Conservation (phyloP, 73 alveolate genomes). For the Urostyla sp. region DNA sequence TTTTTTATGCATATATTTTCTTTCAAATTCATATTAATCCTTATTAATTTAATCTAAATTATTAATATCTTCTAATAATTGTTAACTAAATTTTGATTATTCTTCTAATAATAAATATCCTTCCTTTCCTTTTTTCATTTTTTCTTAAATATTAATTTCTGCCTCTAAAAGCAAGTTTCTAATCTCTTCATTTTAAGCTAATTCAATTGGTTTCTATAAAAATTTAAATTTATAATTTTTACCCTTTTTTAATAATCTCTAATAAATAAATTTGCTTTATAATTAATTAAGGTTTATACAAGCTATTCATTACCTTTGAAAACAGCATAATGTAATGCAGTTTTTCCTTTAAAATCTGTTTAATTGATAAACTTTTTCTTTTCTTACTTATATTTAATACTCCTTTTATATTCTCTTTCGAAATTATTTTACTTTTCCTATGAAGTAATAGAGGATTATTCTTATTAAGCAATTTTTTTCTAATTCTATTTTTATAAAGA, state of each 20-base stretch:
- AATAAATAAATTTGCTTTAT: conserved; percentile 7
- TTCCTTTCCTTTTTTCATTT: no score
- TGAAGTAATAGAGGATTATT: no score
- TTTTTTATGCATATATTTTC: no score
- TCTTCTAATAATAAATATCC: no score
- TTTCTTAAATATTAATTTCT: conserved; percentile 7
- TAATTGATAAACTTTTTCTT: neutral
- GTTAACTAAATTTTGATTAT: no score
- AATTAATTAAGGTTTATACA: neutral
- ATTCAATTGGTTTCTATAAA: conserved; percentile 28
- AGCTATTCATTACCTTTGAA: neutral
- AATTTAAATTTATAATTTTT: neutral
- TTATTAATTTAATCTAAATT: no score
- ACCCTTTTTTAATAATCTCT: conserved; percentile 26
- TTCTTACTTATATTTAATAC: neutral
- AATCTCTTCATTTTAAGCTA: neutral
- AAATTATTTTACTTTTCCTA: neutral
- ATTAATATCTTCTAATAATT: no score
- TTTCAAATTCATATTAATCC: no score
- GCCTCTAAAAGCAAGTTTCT: neutral
- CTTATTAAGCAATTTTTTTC: no score
- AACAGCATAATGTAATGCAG: conserved; percentile 18
- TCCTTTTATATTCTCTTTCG: neutral
- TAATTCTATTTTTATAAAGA: no score
- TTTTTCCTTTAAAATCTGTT: conserved; percentile 10